A percentile compares a stretch with the other conserved stretches of the same genome.
Conservation (phyloP, 176 grass and related monocot genomes). For the sorghum (Sorghum bicolor) region Sorghum_bicolor_NCBIv3 NC_012871.2:61548501-61549000, state of each 20-base stretch:
- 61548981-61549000: too few relatives aligned
- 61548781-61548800: constrained; percentile 27
- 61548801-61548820: neutral
- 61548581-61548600: neutral
- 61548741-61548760: neutral
- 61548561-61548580: constrained; percentile 1
- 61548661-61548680: neutral
- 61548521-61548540: neutral
- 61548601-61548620: neutral
- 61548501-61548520: constrained; percentile 17
- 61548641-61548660: neutral
- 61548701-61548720: neutral
- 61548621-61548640: neutral
- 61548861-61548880: neutral
- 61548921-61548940: too few relatives aligned
- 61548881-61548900: constrained; percentile 19
- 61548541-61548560: constrained; percentile 45
- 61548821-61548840: neutral
- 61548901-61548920: too few relatives aligned
- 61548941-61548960: neutral
- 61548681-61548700: neutral
- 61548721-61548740: neutral
- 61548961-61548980: constrained; percentile 16
- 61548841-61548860: constrained; percentile 15
- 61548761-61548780: neutral